A percentile compares a stretch with the other conserved stretches of the same genome.
phyloP scores from a whole-genome alignment of 1,139 yeast genomes.

The Pichia sp. region DNA sequence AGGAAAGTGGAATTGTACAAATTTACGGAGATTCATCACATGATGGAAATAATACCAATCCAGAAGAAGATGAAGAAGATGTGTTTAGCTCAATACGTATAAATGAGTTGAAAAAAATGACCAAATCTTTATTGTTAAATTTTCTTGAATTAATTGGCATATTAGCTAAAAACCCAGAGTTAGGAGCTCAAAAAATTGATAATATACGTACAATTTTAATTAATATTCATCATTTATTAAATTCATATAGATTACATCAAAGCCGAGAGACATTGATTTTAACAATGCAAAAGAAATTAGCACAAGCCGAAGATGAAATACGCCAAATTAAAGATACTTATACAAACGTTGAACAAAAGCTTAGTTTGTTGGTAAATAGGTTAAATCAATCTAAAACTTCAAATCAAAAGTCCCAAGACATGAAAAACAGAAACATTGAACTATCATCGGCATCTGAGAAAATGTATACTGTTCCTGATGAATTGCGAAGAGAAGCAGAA shows the following conservation, averaged over 20 bases:
- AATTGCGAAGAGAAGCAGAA: conserved; percentile 4
- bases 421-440: not conserved
- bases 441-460: not conserved
- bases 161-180: conserved; percentile 44
- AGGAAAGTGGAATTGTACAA: conserved; percentile 48
- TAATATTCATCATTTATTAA: conserved; percentile 50
- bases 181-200: conserved; percentile 42
- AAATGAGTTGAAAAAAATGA: conserved; percentile 46
- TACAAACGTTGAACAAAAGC: conserved; percentile 33
- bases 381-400: conserved; percentile 9
- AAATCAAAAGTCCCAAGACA: not conserved
- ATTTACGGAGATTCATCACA: conserved; percentile 31
- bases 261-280: conserved; percentile 53
- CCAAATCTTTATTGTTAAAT: conserved; percentile 50
- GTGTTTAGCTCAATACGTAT: conserved; percentile 42
- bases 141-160: conserved; percentile 48
- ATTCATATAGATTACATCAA: conserved; percentile 54
- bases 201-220: conserved; percentile 45
- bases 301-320: conserved; percentile 38
- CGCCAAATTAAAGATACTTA: conserved; percentile 36
- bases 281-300: conserved; percentile 43
- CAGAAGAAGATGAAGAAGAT: conserved; percentile 34
- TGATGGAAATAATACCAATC: conserved; percentile 1
- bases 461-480: not conserved
- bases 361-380: conserved; percentile 29